phyloP scores from a whole-genome alignment of 768 basidiomycete species.

The Rubroboletus satanas region DNA sequence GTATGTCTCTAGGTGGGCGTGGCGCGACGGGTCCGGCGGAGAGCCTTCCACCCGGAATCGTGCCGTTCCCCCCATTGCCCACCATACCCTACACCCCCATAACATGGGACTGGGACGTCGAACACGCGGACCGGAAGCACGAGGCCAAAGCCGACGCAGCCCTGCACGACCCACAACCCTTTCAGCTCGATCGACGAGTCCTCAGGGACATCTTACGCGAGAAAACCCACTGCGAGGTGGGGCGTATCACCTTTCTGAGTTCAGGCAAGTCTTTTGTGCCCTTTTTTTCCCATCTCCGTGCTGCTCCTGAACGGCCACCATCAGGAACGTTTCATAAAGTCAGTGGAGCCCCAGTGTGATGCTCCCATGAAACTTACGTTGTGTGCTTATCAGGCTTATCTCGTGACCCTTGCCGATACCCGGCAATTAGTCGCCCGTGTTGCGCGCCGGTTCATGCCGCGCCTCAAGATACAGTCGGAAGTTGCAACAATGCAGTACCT shows the following conservation, averaged over 20 bases:
- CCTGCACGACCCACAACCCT: slow-evolving; percentile 59
- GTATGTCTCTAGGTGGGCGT: slow-evolving; percentile 11
- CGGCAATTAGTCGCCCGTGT: slow-evolving; percentile 72
- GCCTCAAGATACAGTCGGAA: slow-evolving; percentile 83
- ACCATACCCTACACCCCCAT: slow-evolving; percentile 25
- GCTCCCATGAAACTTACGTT: slow-evolving; percentile 5
- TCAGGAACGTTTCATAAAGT: slow-evolving; percentile 86
- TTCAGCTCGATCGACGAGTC: slow-evolving; percentile 70
- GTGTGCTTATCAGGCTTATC: slow-evolving; percentile 55
- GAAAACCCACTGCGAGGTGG: slow-evolving; percentile 62
- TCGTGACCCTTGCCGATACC: slow-evolving; percentile 60
- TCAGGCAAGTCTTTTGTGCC: slow-evolving; percentile 47
- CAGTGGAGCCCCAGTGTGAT: slow-evolving; percentile 11
- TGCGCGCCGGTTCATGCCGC: slow-evolving; percentile 81
- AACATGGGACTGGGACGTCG: slow-evolving; percentile 68
- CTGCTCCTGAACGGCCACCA: not conserved
- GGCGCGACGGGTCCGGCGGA: not conserved
- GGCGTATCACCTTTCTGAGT: slow-evolving; percentile 67
- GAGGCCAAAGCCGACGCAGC: slow-evolving; percentile 64
- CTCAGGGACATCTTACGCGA: slow-evolving; percentile 76
- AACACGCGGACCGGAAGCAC: slow-evolving; percentile 63
- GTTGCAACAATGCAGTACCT: slow-evolving; percentile 83
- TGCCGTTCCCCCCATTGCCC: slow-evolving; percentile 14
- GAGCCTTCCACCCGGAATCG: slow-evolving; percentile 19
- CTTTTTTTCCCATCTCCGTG: slow-evolving; percentile 11